Evolutionary conservation across 1,139 yeast genomes (phyloP).

Genomic region (Ogataea hybrid): DNA sequence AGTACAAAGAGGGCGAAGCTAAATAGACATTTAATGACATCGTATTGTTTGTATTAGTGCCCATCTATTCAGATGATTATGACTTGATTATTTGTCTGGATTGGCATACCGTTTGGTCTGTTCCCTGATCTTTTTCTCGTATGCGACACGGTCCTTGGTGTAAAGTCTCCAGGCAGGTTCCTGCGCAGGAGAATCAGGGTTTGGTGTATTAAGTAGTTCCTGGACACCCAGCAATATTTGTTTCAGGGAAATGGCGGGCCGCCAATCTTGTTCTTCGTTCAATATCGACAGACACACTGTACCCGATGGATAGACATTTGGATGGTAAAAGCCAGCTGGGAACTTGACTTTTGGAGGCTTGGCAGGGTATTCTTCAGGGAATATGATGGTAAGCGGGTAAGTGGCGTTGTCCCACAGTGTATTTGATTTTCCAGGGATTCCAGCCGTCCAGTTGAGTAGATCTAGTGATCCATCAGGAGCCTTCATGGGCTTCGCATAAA

Average conservation of each 20-base stretch:
- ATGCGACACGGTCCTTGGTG: slow-evolving; percentile 60
- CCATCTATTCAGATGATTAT: background rate
- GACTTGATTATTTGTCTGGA: slow-evolving; percentile 16
- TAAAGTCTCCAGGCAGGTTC: slow-evolving; percentile 94
- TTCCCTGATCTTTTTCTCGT: slow-evolving; percentile 73
- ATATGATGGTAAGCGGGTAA: slow-evolving; percentile 78
- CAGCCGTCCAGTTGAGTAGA: slow-evolving; percentile 87
- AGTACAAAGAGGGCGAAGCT: slow-evolving; percentile 57
- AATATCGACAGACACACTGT: slow-evolving; percentile 89
- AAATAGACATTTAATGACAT: slow-evolving; percentile 4
- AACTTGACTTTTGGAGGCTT: slow-evolving; percentile 94
- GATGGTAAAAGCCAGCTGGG: slow-evolving; percentile 89
- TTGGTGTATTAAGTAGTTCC: slow-evolving; percentile 85
- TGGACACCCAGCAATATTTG: slow-evolving; percentile 92
- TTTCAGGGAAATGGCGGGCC: slow-evolving; percentile 92
- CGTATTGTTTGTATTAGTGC: background rate
- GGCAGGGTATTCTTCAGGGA: slow-evolving; percentile 92
- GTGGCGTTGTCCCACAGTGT: slow-evolving; percentile 90
- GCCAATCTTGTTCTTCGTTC: slow-evolving; percentile 97
- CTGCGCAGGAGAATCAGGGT: slow-evolving; percentile 96
- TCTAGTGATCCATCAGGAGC: slow-evolving; percentile 78
- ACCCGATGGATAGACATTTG: slow-evolving; percentile 96
- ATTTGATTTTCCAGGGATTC: slow-evolving; percentile 87
- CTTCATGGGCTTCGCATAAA: slow-evolving; percentile 86
- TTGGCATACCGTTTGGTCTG: slow-evolving; percentile 72